Evolutionary conservation across 179 eudicot genomes (phyloP), one percentile per base, ranked within the genome.

Genomic region (Vitellaria paradoxa): DNA sequence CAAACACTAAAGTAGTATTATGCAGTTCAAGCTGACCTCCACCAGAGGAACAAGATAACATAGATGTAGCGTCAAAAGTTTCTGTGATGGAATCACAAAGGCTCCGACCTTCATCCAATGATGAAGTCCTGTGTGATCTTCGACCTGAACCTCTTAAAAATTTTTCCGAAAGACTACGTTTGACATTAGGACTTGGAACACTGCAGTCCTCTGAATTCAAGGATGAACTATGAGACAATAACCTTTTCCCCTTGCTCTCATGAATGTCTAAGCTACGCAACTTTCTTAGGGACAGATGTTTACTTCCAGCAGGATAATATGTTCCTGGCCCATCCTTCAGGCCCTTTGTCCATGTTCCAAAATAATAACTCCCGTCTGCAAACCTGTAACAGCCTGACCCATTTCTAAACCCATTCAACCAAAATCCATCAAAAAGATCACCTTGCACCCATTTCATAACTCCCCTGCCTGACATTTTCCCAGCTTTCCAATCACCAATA

Each of bases 371-470:
- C 46, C 96, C 99, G 81, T 92, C 91, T 62, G 90, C 81, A 82
- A 89, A 92, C 64, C 86, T 86, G 66, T 91, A 93, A 76, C 87
- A 85, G 52, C 99, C 99, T 21, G 94, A 83, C 61, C 99, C 99
- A 77, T 96, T 88, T 76, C 94, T 85, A 59, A 81, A 79, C 65
- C 99, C 99, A 85, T 92, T 89, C 73, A 83, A 77, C 99, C 99
- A 96, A 83, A 71, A 85, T 21, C 98, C 98, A 87, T 96, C 93
- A 78, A 87, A 96, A 45, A 89, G 80, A 83, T 96, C 98, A 26
- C 96, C 99, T 81, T 89, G 88, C 21, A 67, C 76, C 99, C 99
- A 96, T 82, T 88, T 89, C 89, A 96, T 87, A 78, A 90, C 93
- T 18, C 99, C 99, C 81, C 89, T 89, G 30, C 98, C 99, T 78